Conservation (phyloP, 495 filamentous ascomycete genomes). For the Stereocaulon alpinum region DNA sequence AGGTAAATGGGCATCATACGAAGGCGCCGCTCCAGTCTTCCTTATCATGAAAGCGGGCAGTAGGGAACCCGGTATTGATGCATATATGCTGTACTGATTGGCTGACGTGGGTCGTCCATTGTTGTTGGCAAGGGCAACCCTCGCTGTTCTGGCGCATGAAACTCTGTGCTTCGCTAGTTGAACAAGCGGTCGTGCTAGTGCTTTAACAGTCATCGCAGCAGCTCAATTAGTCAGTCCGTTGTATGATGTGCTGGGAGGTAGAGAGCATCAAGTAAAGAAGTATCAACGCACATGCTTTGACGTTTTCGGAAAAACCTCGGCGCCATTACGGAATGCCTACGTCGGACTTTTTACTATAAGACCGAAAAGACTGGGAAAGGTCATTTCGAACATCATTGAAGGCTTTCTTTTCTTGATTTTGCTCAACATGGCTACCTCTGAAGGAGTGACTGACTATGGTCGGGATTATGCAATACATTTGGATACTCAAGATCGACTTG, state of each 20-base stretch:
- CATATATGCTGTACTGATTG: neutral
- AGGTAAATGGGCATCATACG: neutral
- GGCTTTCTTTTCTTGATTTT: neutral
- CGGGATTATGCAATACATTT: conserved; percentile 48
- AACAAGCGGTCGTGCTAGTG: neutral
- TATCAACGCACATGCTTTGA: neutral
- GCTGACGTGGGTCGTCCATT: neutral
- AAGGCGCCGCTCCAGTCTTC: neutral
- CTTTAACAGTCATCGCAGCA: neutral
- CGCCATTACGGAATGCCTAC: conserved; percentile 4
- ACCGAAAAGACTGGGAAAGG: too few relatives aligned
- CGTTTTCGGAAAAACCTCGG: neutral
- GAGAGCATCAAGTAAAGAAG: neutral
- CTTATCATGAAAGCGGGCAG: neutral
- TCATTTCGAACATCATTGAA: neutral
- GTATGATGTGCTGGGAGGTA: neutral
- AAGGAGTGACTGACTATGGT: neutral
- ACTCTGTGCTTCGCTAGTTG: neutral
- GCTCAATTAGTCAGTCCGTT: too few relatives aligned
- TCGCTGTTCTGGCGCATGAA: neutral
- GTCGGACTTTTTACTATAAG: too few relatives aligned
- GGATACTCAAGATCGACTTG: conserved; percentile 61
- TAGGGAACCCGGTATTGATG: neutral
- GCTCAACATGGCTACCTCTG: conserved; percentile 1
- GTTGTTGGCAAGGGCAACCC: neutral